These are phyloP conservation scores for Paspalum notatum DNA, from an alignment of 176 grass and related monocot species.

Conservation along the genomic window DNA sequence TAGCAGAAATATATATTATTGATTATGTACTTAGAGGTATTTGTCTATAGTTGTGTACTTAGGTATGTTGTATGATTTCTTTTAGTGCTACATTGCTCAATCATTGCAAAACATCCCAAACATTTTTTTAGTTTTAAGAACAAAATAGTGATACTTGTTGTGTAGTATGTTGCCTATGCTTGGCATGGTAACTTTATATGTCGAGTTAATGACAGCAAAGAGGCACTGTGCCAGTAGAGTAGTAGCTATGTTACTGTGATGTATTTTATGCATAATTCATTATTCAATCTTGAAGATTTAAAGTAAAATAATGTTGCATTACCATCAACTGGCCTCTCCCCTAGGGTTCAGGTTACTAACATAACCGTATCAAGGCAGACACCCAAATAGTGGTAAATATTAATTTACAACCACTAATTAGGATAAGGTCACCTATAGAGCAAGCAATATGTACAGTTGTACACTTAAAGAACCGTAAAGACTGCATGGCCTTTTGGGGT, in stretches of 20 bases:
- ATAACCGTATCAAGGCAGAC: background rate
- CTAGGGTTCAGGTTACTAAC: conserved; percentile 1
- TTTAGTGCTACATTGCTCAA: background rate
- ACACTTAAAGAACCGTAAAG: background rate
- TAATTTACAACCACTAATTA: background rate
- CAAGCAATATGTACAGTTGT: background rate
- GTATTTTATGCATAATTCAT: background rate
- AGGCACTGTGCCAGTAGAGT: conserved; percentile 10
- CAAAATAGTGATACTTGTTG: conserved; percentile 14
- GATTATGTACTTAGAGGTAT: background rate
- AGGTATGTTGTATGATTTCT: conserved; percentile 16
- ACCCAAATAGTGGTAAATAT: background rate
- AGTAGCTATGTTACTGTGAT: background rate
- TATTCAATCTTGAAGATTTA: background rate
- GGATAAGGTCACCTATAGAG: background rate
- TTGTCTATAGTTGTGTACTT: conserved; percentile 14
- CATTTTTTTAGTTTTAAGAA: conserved; percentile 12
- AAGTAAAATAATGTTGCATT: background rate
- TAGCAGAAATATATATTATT: conserved; percentile 30
- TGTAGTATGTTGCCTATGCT: background rate
- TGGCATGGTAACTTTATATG: conserved; percentile 9
- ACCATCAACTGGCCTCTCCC: background rate
- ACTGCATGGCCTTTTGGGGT: background rate
- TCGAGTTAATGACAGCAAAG: background rate
- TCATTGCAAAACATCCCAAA: background rate